Conservation (phyloP, 495 filamentous ascomycete genomes). For the Neurospora intermedia region DNA sequence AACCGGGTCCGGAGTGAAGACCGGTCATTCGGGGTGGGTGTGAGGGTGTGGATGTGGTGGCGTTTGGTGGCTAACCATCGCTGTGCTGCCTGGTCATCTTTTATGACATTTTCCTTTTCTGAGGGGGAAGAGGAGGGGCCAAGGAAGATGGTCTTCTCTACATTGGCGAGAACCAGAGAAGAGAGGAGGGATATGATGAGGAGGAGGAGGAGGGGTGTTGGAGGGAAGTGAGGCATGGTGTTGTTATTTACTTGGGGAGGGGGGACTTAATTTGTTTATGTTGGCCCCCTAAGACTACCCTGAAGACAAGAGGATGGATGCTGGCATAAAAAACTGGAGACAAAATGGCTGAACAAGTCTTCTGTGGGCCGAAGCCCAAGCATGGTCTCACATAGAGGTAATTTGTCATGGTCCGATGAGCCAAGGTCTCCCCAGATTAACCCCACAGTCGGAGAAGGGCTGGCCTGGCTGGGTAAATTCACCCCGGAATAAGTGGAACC, state of each 20-base stretch:
- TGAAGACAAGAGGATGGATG: not conserved
- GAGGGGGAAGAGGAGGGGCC: conserved; percentile 47
- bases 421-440: not conserved
- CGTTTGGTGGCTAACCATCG: not conserved
- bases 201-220: not conserved
- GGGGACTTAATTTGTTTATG: not conserved
- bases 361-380: no score
- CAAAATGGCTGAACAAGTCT: not conserved
- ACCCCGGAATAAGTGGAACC: not conserved
- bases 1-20: conserved; percentile 50
- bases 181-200: not conserved
- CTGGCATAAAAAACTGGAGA: not conserved
- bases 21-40: conserved; percentile 33
- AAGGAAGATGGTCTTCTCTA: conserved; percentile 85
- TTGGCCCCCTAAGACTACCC: not conserved
- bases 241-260: not conserved
- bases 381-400: no score
- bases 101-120: not conserved
- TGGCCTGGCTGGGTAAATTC: not conserved
- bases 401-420: no score
- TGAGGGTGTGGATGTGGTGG: conserved; percentile 47
- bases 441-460: not conserved
- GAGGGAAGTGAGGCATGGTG: not conserved
- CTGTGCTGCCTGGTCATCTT: not conserved
- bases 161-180: conserved; percentile 45